Evolutionary conservation across 2,329 filamentous ascomycete species (phyloP).

Genomic region (Emergomyces orientalis): DNA sequence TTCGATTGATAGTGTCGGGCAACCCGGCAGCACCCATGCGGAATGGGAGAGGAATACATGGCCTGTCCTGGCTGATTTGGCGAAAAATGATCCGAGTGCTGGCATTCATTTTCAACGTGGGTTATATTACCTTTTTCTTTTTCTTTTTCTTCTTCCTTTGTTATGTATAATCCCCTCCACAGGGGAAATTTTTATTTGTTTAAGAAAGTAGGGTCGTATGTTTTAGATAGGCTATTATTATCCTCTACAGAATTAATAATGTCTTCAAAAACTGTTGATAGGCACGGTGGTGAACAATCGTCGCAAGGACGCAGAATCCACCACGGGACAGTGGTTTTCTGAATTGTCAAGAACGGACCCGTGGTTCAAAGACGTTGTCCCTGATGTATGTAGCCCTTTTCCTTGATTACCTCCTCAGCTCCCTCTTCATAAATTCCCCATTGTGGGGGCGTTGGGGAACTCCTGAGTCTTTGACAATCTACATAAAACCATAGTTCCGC

Average conservation of each 20-base stretch:
- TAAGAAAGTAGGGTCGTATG: no score
- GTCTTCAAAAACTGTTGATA: constrained; percentile 17
- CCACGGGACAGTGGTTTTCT: constrained; percentile 52
- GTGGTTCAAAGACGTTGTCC: constrained; percentile 64
- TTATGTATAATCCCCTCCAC: no score
- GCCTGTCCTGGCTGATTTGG: constrained; percentile 52
- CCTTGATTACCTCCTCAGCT: no score
- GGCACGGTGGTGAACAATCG: constrained; percentile 50
- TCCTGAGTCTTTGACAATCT: neutral
- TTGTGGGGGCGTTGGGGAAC: neutral
- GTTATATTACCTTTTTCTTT: constrained; percentile 1
- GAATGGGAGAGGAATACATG: constrained; percentile 56
- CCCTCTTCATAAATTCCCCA: neutral
- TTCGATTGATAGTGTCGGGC: constrained; percentile 28
- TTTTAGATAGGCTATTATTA: neutral
- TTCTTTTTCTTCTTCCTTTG: neutral
- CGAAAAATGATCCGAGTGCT: constrained; percentile 60
- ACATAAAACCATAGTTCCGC: constrained; percentile 43
- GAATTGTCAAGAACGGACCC: constrained; percentile 58
- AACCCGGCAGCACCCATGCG: constrained; percentile 29
- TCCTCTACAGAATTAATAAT: neutral
- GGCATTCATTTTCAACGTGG: constrained; percentile 69
- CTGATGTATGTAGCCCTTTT: constrained; percentile 45
- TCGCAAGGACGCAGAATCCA: constrained; percentile 51
- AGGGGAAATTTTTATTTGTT: neutral